Evolutionary conservation across 805 yeast species (phyloP).

Genomic region (Pichia cephalocereana): DNA sequence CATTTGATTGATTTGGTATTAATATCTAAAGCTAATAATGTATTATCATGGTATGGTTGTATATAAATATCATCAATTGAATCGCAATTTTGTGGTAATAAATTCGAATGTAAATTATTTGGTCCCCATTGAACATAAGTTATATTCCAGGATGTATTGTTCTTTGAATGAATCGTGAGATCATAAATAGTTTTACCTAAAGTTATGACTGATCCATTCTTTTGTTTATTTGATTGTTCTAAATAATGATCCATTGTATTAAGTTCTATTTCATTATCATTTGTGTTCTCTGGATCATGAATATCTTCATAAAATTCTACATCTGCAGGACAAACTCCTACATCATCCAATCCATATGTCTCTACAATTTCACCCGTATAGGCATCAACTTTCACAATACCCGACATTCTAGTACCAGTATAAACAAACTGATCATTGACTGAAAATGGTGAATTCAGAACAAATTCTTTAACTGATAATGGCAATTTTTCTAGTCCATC

Average conservation of each 20-base stretch:
- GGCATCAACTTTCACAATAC: constrained; percentile 66
- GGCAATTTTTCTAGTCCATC: constrained; percentile 77
- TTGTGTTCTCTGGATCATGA: constrained; percentile 1
- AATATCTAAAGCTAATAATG: constrained; percentile 67
- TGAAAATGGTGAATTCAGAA: constrained; percentile 79
- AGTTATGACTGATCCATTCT: constrained; percentile 31
- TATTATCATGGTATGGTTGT: constrained; percentile 75
- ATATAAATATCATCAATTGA: constrained; percentile 70
- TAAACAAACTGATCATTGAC: constrained; percentile 74
- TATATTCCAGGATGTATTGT: constrained; percentile 72
- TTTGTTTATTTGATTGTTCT: constrained; percentile 8
- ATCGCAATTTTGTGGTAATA: constrained; percentile 38
- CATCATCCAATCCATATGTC: constrained; percentile 39
- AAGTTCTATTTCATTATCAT: background rate
- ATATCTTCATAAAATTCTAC: background rate
- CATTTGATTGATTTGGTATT: constrained; percentile 67
- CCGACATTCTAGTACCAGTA: constrained; percentile 75
- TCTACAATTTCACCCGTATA: constrained; percentile 64
- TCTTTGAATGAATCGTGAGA: constrained; percentile 65
- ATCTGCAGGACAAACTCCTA: constrained; percentile 1
- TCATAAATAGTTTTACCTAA: constrained; percentile 69
- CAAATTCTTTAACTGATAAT: constrained; percentile 65
- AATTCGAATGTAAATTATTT: constrained; percentile 60
- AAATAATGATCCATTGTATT: background rate
- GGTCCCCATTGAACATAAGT: constrained; percentile 89